Conservation (phyloP, 1,139 yeast genomes). For the Yamadazyma taylorii region DNA sequence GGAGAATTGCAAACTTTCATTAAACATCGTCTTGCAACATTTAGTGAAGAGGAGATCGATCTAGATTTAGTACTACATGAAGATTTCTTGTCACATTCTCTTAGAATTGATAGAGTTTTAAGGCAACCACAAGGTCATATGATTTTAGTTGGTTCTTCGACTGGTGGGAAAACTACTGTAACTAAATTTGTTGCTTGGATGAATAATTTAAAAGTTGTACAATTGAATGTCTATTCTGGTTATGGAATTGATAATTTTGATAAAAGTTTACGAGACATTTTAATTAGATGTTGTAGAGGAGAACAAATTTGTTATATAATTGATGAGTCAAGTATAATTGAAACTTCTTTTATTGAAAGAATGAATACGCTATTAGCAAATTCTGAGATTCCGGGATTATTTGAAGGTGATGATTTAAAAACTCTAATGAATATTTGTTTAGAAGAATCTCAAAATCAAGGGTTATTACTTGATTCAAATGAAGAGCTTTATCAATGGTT, state of each 20-base stretch:
- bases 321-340: slow-evolving; percentile 78
- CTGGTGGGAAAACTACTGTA: slow-evolving; percentile 80
- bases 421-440: slow-evolving; percentile 56
- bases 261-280: slow-evolving; percentile 52
- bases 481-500: slow-evolving; percentile 81
- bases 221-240: slow-evolving; percentile 55
- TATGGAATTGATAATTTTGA: slow-evolving; percentile 71
- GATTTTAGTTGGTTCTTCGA: slow-evolving; percentile 82
- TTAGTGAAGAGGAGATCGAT: slow-evolving; percentile 75
- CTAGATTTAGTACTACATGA: slow-evolving; percentile 63
- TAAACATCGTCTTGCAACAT: slow-evolving; percentile 63
- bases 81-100: slow-evolving; percentile 70
- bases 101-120: slow-evolving; percentile 80
- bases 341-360: slow-evolving; percentile 79
- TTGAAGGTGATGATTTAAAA: slow-evolving; percentile 70
- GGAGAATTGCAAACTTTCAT: slow-evolving; percentile 55
- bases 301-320: slow-evolving; percentile 71
- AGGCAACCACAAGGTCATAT: slow-evolving; percentile 89
- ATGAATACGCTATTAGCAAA: slow-evolving; percentile 92
- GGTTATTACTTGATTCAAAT: slow-evolving; percentile 63
- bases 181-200: slow-evolving; percentile 90
- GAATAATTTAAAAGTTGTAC: slow-evolving; percentile 68
- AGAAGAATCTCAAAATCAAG: slow-evolving; percentile 60
- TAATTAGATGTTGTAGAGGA: slow-evolving; percentile 50
- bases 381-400: slow-evolving; percentile 89